These are phyloP conservation scores for Plasmodium malariae DNA, from an alignment of 169 alveolate species.

Conservation along the genomic window DNA sequence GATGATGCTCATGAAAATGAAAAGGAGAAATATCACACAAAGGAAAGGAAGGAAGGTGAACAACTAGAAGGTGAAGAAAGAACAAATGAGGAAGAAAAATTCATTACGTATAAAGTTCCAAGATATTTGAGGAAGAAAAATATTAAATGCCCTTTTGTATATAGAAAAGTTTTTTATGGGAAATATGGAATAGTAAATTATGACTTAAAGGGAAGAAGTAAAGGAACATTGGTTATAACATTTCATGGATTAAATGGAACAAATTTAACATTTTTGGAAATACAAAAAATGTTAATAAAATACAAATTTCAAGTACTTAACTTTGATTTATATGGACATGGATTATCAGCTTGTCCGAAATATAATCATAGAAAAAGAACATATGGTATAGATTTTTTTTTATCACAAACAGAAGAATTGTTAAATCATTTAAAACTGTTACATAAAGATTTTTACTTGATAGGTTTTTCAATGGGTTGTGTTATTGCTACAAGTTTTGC, in stretches of 20 bases:
- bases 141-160: conserved; percentile 83
- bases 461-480: conserved; percentile 88
- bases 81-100: conserved; percentile 16
- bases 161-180: conserved; percentile 81
- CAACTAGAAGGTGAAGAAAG: background rate
- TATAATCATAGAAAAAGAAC: conserved; percentile 81
- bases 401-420: conserved; percentile 85
- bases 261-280: conserved; percentile 82
- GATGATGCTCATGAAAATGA: too few relatives aligned
- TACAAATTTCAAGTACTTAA: conserved; percentile 82
- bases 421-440: conserved; percentile 75
- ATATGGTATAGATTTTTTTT: conserved; percentile 83
- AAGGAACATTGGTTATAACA: conserved; percentile 79
- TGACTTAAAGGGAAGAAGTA: conserved; percentile 79
- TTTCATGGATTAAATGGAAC: conserved; percentile 88
- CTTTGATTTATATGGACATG: conserved; percentile 88
- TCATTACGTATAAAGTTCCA: conserved; percentile 79
- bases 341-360: conserved; percentile 84
- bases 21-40: background rate
- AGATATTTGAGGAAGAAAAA: conserved; percentile 78
- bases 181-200: conserved; percentile 82
- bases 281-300: conserved; percentile 75
- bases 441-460: conserved; percentile 78
- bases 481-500: conserved; percentile 85
- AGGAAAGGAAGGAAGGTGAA: background rate